Conservation (phyloP, 129 eudicot species). For the Dittrichia graveolens region DNA sequence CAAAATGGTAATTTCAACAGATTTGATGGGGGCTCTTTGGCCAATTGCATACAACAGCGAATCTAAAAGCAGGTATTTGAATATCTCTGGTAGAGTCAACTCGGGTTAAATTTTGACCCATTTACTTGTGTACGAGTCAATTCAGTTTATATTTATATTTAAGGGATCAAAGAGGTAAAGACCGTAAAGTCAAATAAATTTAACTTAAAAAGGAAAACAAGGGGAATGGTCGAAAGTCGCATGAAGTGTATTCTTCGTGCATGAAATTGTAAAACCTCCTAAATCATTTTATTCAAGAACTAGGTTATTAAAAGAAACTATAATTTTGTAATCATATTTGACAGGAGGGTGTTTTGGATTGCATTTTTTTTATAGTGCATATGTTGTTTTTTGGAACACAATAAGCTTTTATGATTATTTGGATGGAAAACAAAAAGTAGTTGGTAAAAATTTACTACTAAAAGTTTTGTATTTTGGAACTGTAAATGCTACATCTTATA, state of each 20-base stretch:
- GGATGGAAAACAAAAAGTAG: neutral
- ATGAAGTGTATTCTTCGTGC: neutral
- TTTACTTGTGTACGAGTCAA: neutral
- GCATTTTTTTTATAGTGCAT: no score
- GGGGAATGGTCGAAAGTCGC: neutral
- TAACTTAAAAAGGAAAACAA: neutral
- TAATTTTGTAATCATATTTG: neutral
- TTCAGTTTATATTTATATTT: neutral
- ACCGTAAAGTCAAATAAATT: neutral
- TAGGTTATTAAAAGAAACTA: neutral
- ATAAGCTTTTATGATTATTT: neutral
- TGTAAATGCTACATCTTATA: neutral
- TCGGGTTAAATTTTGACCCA: neutral
- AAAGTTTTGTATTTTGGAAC: neutral
- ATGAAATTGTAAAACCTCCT: neutral
- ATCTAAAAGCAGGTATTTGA: constrained; percentile 43
- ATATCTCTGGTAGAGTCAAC: neutral
- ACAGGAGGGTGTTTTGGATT: neutral
- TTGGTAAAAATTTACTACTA: neutral
- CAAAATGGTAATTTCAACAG: constrained; percentile 37
- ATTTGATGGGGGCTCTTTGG: constrained; percentile 45
- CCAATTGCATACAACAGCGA: constrained; percentile 41
- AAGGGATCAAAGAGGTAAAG: neutral
- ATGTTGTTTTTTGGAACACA: no score
- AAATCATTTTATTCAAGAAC: neutral